Evolutionary conservation across 2,329 filamentous ascomycete species (phyloP).

Genomic region (Ascosphaera pollenicola): DNA sequence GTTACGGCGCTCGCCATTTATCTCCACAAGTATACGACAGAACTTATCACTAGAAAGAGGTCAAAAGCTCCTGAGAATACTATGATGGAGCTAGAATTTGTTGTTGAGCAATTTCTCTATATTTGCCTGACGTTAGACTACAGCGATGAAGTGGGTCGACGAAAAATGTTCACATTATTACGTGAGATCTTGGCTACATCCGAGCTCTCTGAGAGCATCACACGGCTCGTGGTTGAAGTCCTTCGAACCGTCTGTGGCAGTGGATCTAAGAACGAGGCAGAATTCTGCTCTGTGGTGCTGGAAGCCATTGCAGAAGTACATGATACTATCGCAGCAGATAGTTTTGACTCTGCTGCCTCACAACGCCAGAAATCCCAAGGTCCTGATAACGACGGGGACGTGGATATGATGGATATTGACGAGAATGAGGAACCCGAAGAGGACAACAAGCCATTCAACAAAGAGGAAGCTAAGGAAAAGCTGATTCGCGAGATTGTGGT

Average conservation of each 20-base stretch:
- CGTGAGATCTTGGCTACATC: slow-evolving; percentile 67
- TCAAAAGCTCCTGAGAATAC: slow-evolving; percentile 40
- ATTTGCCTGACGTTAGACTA: slow-evolving; percentile 87
- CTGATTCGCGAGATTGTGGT: slow-evolving; percentile 68
- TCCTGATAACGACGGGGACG: slow-evolving; percentile 29
- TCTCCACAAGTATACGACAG: slow-evolving; percentile 55
- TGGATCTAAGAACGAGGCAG: slow-evolving; percentile 25
- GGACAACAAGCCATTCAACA: slow-evolving; percentile 21
- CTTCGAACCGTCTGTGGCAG: slow-evolving; percentile 61
- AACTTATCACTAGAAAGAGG: slow-evolving; percentile 20
- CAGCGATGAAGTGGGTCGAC: slow-evolving; percentile 83
- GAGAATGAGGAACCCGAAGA: slow-evolving; percentile 36
- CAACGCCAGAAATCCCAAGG: slow-evolving; percentile 27
- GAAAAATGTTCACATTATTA: slow-evolving; percentile 87
- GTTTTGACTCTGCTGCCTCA: slow-evolving; percentile 83
- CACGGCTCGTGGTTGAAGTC: slow-evolving; percentile 65
- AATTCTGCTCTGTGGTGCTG: slow-evolving; percentile 37
- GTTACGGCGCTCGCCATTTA: slow-evolving; percentile 79
- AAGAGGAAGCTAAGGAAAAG: slow-evolving; percentile 45
- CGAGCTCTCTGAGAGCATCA: slow-evolving; percentile 78
- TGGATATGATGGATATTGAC: slow-evolving; percentile 33
- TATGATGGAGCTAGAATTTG: slow-evolving; percentile 77
- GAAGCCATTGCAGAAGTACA: slow-evolving; percentile 94
- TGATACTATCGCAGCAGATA: slow-evolving; percentile 66
- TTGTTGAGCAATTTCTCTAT: slow-evolving; percentile 83